Evolutionary conservation across 163 green algal genomes (phyloP).

Genomic region (Coccomyxa subellipsoidea): DNA sequence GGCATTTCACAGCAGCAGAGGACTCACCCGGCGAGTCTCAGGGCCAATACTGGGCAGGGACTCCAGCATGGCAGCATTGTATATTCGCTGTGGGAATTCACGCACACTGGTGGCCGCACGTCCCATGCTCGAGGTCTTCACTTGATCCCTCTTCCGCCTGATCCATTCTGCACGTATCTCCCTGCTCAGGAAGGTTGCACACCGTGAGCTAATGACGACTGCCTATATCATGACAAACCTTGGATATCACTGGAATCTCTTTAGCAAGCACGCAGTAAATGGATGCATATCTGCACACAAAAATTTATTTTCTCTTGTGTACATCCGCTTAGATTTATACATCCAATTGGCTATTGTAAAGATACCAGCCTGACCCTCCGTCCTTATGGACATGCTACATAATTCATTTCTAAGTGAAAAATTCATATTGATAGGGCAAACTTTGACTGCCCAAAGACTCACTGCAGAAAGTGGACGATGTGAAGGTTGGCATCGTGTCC

Average conservation of each 20-base stretch:
- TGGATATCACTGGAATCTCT: too few relatives aligned
- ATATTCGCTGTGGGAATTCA: neutral
- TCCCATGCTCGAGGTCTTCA: neutral
- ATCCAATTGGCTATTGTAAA: too few relatives aligned
- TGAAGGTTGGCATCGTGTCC: neutral
- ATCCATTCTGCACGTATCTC: neutral
- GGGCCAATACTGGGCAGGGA: neutral
- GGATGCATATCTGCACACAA: too few relatives aligned
- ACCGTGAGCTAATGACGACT: neutral
- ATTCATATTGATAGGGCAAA: neutral
- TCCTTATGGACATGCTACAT: too few relatives aligned
- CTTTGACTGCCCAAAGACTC: neutral
- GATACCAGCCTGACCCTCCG: neutral
- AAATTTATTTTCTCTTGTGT: too few relatives aligned
- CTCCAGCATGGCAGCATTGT: neutral
- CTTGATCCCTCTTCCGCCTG: neutral
- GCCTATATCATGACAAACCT: neutral
- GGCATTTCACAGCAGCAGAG: neutral
- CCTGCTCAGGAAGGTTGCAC: neutral
- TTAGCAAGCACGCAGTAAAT: too few relatives aligned
- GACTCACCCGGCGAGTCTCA: neutral
- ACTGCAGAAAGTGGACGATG: slow-evolving; percentile 9
- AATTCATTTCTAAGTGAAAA: too few relatives aligned
- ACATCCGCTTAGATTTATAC: too few relatives aligned
- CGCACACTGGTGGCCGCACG: neutral